Base-by-base conservation (phyloP, 2,329 filamentous ascomycete species). In the Basipetospora chlamydospora region DNA sequence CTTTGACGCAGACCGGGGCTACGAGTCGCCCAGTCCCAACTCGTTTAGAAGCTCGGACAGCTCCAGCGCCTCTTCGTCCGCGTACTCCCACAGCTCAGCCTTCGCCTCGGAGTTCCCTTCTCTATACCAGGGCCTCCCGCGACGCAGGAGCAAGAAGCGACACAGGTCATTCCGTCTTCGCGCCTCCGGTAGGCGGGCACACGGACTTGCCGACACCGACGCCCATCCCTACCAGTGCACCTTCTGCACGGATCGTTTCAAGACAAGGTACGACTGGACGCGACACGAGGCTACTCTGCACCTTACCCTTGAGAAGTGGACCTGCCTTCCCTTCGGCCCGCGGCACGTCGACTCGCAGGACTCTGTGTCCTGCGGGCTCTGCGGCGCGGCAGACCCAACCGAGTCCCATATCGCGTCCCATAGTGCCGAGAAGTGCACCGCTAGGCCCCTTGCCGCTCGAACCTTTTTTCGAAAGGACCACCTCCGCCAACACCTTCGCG, bases 271-370 rank as follows among this genome's bases (percentile, higher is more conserved):
- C 34, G 60, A 63, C 16, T 65, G 61, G 61, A 57, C 59, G 25
- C 53, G 68, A 15, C 68, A 73, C 41, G 68, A 73, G 39, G 60
- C 59, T 28, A 57, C 60, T 35, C 56, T 58, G 35, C 67, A 54
- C 47, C 56, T 55, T 33, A 67, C 57, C 5, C 64, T 64, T 0
- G 61, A 56, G 47, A 55, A 46, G 33, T 73, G 53, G 69, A 59
- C 57, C 40, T 70, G 56, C 30, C 52, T 55, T 1, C 60, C 58
- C 2, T 11, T 35, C 0, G 57, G 57, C n/a, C 48, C 54, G 3
- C 45, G 40, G 0, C 55, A 59, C 2, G 46, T 60, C 1, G 56
- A 65, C 13, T 54, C 61, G 11, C 49, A 57, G 2, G 60, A 59
- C n/a, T 61, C 63, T 3, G 54, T 54, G 28, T 33, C 35, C 13